Evolutionary conservation across 352 stramenopile species (phyloP), one percentile per base, ranked within the genome.

Genomic region (Pythium vanterpoolii): DNA sequence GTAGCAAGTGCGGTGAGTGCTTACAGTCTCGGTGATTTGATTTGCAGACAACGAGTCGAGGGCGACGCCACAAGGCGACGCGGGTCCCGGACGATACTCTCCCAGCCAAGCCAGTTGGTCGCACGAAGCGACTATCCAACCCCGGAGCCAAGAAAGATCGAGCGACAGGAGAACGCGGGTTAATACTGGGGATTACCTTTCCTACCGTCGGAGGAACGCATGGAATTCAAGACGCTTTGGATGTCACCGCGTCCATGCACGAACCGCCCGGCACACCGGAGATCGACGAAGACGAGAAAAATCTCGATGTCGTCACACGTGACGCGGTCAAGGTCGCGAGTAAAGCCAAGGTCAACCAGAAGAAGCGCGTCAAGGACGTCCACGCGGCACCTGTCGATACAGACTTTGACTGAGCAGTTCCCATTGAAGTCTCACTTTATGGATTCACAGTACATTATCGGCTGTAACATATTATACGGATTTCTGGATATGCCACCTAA

Each of bases 291-390:
- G 69, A 70, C 8, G 72, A 81, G 42, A 67, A 53, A n/a, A 72
- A 68, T 14, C 34, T 62, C 5, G 70, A 83, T 4, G 75, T 78
- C 9, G 56, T 84, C 27, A 87, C 81, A 1, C 61, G 81, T 47
- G 83, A 93, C 18, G 62, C 51, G 23, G 86, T 93, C 66, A 93
- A 93, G 57, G 65, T 71, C 27, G 66, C 81, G 23, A 86, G 77
- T 42, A 79, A 69, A 48, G 76, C 52, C 66, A 89, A 87, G 48
- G 23, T 93, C 27, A 62, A 64, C 1, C 65, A 77, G 50, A 77
- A 78, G 67, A 88, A 87, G 66, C 77, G 76, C 57, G 26, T 23
- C 24, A 67, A 63, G 43, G 57, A 67, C 30, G 10, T 26, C 33
- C 46, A 58, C 31, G 45, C 38, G 5, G 28, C 33, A 1, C 19